Evolutionary conservation across 73 alveolate species (phyloP).

Genomic region (Durusdinium trenchii): DNA sequence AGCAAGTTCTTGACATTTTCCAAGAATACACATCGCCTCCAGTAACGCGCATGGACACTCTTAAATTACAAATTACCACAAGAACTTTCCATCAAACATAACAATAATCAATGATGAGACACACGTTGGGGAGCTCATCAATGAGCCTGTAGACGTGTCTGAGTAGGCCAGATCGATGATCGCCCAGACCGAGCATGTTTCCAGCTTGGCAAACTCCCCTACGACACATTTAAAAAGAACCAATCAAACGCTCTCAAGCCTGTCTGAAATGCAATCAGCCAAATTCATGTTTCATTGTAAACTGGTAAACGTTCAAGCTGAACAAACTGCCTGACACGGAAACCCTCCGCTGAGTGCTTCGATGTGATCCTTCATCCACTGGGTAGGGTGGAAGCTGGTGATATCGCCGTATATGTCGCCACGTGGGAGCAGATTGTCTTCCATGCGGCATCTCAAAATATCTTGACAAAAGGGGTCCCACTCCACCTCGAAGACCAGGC

Average conservation of each 20-base stretch:
- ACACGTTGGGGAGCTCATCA: neutral
- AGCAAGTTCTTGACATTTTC: neutral
- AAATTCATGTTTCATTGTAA: neutral
- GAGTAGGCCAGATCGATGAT: neutral
- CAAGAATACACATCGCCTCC: neutral
- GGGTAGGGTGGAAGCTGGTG: neutral
- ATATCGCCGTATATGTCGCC: neutral
- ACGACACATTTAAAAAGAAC: neutral
- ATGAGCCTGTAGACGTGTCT: neutral
- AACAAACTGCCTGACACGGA: neutral
- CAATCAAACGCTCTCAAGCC: too few relatives aligned
- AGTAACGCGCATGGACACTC: neutral
- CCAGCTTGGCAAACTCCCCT: neutral
- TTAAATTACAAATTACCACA: neutral
- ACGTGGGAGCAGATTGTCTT: neutral
- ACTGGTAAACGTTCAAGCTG: neutral
- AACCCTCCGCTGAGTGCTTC: neutral
- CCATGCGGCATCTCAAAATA: neutral
- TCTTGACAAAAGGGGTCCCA: neutral
- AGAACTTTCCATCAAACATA: neutral
- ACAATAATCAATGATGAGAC: neutral
- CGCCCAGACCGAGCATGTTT: neutral
- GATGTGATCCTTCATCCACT: neutral
- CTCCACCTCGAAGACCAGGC: neutral
- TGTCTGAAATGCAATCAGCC: neutral